These are phyloP conservation scores for Melampsora americana DNA, from an alignment of 1,284 basidiomycete genomes.

Conservation along the genomic window DNA sequence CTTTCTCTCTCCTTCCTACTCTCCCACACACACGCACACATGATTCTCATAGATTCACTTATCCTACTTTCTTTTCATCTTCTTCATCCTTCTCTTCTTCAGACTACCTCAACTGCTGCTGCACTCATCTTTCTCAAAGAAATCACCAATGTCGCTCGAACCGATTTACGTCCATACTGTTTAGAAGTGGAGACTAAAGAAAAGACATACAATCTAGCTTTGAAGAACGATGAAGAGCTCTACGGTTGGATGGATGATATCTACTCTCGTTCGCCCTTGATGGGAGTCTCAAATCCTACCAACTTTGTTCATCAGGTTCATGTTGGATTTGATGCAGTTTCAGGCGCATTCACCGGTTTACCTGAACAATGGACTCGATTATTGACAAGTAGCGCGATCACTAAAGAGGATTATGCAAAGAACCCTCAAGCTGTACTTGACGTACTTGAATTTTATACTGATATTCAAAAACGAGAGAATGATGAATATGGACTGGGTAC, in stretches of 20 bases:
- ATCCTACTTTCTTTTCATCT: slow-evolving; percentile 18
- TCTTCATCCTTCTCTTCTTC: slow-evolving; percentile 15
- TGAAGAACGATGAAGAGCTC: slow-evolving; percentile 91
- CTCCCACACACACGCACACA: slow-evolving; percentile 31
- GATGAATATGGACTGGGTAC: slow-evolving; percentile 63
- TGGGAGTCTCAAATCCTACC: slow-evolving; percentile 88
- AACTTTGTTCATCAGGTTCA: slow-evolving; percentile 98
- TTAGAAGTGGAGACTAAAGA: slow-evolving; percentile 79
- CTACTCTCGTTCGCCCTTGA: slow-evolving; percentile 82
- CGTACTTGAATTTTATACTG: slow-evolving; percentile 96
- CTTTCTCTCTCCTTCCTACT: slow-evolving; percentile 17
- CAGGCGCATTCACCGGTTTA: slow-evolving; percentile 90
- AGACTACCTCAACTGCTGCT: slow-evolving; percentile 64
- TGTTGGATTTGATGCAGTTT: slow-evolving; percentile 91
- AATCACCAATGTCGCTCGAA: slow-evolving; percentile 80
- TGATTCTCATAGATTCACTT: slow-evolving; percentile 14
- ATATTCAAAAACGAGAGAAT: slow-evolving; percentile 87
- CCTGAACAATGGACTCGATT: slow-evolving; percentile 96
- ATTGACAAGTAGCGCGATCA: slow-evolving; percentile 92
- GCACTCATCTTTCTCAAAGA: slow-evolving; percentile 69
- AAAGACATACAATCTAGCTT: slow-evolving; percentile 68
- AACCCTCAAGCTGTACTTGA: slow-evolving; percentile 96
- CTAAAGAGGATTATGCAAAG: slow-evolving; percentile 92
- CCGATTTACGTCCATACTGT: slow-evolving; percentile 88
- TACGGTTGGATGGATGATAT: slow-evolving; percentile 97